Evolutionary conservation across 768 basidiomycete species (phyloP).

Genomic region (Kondoa subrosea): DNA sequence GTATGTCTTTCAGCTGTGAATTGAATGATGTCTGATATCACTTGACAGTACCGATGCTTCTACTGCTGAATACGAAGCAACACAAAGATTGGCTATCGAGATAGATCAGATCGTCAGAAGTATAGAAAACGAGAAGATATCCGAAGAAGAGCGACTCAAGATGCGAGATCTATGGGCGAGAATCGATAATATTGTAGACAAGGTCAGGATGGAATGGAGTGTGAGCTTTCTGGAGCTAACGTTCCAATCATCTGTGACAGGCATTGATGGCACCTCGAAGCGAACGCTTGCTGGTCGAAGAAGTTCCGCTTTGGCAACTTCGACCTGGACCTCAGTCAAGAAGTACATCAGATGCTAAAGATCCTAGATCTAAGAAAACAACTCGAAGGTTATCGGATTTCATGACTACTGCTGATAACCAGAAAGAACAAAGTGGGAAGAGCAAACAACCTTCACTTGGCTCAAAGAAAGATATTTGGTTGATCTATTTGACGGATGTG

Average conservation of each 20-base stretch:
- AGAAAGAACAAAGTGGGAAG: conserved; percentile 51
- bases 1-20: not conserved
- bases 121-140: conserved; percentile 95
- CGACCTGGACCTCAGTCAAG: conserved; percentile 2
- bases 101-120: conserved; percentile 89
- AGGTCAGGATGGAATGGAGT: conserved; percentile 38
- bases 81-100: conserved; percentile 69
- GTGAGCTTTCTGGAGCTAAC: not conserved
- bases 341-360: conserved; percentile 14
- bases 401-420: conserved; percentile 41
- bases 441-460: conserved; percentile 35
- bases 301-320: conserved; percentile 33
- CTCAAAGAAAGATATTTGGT: conserved; percentile 76
- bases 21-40: not conserved
- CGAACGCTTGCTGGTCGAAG: conserved; percentile 69
- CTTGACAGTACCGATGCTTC: conserved; percentile 61
- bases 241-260: conserved; percentile 22
- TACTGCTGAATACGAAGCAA: conserved; percentile 76
- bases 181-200: conserved; percentile 85
- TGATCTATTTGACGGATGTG: conserved; percentile 90
- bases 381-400: conserved; percentile 9
- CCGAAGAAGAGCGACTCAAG: conserved; percentile 86
- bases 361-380: conserved; percentile 6
- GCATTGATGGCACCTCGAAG: conserved; percentile 70
- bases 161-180: conserved; percentile 73